phyloP scores from a whole-genome alignment of 495 filamentous ascomycete genomes.

The Tuber umbilicatum region DNA sequence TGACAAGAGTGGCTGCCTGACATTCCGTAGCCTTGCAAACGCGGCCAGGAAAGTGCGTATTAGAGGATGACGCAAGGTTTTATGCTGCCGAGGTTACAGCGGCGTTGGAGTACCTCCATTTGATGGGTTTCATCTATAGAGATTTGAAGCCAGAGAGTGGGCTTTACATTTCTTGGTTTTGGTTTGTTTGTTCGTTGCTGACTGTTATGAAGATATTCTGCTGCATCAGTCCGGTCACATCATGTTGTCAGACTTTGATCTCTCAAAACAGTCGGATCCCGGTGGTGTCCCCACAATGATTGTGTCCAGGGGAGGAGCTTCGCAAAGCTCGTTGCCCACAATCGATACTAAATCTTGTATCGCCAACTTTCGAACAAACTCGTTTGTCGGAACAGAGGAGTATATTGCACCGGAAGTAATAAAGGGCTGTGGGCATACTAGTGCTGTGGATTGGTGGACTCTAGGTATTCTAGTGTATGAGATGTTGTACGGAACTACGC shows the following conservation, averaged over 20 bases:
- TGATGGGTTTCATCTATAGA: slow-evolving; percentile 99
- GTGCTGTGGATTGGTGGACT: slow-evolving; percentile 99
- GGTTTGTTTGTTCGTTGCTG: slow-evolving; percentile 10
- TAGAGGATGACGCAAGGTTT: slow-evolving; percentile 93
- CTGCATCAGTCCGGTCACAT: slow-evolving; percentile 98
- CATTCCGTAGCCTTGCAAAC: slow-evolving; percentile 71
- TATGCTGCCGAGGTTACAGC: slow-evolving; percentile 98
- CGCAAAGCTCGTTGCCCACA: slow-evolving; percentile 73
- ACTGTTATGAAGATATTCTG: slow-evolving; percentile 66
- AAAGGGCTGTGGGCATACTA: slow-evolving; percentile 96
- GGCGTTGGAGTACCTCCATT: slow-evolving; percentile 89
- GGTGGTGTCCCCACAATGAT: slow-evolving; percentile 98
- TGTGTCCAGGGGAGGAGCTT: slow-evolving; percentile 73
- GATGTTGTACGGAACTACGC: slow-evolving; percentile 98
- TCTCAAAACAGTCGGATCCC: slow-evolving; percentile 94
- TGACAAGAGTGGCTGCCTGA: slow-evolving; percentile 8
- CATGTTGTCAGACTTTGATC: slow-evolving; percentile 98
- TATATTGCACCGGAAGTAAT: slow-evolving; percentile 99
- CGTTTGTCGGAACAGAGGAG: slow-evolving; percentile 96
- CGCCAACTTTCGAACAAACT: slow-evolving; percentile 95
- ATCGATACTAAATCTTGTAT: slow-evolving; percentile 99
- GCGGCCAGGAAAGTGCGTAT: slow-evolving; percentile 89
- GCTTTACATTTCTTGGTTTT: slow-evolving; percentile 37
- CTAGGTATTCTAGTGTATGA: slow-evolving; percentile 94
- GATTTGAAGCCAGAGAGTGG: slow-evolving; percentile 96